Percentiles rank a stretch among this genome's conserved stretches.
phyloP scores from a whole-genome alignment of 1,139 yeast genomes.

The Sugiyamaella sp. region DNA sequence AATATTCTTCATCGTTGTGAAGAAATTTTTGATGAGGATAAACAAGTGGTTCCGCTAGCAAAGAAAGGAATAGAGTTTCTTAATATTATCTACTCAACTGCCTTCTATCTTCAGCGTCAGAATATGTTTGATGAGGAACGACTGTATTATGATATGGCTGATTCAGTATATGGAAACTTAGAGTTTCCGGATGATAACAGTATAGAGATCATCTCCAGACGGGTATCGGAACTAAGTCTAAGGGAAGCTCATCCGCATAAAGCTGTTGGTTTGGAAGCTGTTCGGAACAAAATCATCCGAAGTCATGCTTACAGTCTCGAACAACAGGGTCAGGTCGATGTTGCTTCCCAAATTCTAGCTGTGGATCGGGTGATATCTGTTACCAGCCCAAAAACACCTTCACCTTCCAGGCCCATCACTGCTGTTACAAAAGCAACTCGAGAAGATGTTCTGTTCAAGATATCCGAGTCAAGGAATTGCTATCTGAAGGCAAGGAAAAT shows the following conservation, averaged over 20 bases:
- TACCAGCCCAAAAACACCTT: too few relatives aligned
- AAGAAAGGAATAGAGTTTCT: conserved; percentile 31
- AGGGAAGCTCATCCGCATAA: conserved; percentile 2
- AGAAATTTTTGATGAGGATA: conserved; percentile 26
- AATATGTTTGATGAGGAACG: conserved; percentile 32
- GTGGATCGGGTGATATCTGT: conserved; percentile 4
- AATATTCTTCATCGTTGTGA: conserved; percentile 31
- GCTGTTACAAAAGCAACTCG: conserved; percentile 20
- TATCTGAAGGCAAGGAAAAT: conserved; percentile 33
- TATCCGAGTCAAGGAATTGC: conserved; percentile 31
- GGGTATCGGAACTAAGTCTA: conserved; percentile 15
- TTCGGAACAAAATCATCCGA: conserved; percentile 32
- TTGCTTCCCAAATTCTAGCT: conserved; percentile 30
- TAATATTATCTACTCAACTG: conserved; percentile 33
- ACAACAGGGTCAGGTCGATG: conserved; percentile 31
- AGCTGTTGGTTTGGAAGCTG: conserved; percentile 25
- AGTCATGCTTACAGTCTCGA: conserved; percentile 33
- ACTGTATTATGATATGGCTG: conserved; percentile 33
- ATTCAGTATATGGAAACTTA: conserved; percentile 20
- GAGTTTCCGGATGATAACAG: conserved; percentile 1
- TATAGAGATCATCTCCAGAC: conserved; percentile 2
- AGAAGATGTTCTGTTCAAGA: conserved; percentile 31
- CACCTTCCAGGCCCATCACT: too few relatives aligned
- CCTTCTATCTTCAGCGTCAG: conserved; percentile 33
- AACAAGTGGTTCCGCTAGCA: conserved; percentile 21